These are phyloP conservation scores for Fomes fomentarius DNA, from an alignment of 1,284 basidiomycete genomes.

Conservation along the genomic window DNA sequence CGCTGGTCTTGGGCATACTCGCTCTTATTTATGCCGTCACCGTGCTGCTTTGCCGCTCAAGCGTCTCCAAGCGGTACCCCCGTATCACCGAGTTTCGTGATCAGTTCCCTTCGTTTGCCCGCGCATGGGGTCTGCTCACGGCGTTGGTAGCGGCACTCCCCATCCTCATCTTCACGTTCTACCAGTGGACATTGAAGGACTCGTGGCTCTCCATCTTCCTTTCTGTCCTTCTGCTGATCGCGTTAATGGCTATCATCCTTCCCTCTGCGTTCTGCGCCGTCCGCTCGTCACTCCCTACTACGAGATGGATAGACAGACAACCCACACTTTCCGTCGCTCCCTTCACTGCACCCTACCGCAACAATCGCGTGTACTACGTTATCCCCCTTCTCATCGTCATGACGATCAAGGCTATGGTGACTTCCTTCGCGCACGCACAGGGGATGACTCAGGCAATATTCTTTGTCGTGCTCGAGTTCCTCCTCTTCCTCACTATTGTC, in stretches of 20 bases:
- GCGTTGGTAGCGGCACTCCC: slow-evolving; percentile 69
- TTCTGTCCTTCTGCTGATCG: slow-evolving; percentile 68
- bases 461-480: slow-evolving; percentile 70
- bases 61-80: slow-evolving; percentile 29
- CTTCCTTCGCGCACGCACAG: slow-evolving; percentile 67
- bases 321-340: slow-evolving; percentile 43
- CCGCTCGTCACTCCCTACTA: slow-evolving; percentile 40
- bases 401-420: slow-evolving; percentile 71
- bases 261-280: slow-evolving; percentile 50
- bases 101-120: slow-evolving; percentile 51
- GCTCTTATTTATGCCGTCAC: slow-evolving; percentile 54
- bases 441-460: slow-evolving; percentile 76
- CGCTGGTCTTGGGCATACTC: slow-evolving; percentile 36
- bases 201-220: slow-evolving; percentile 79
- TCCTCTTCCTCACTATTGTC: slow-evolving; percentile 58
- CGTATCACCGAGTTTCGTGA: slow-evolving; percentile 36
- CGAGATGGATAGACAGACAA: slow-evolving; percentile 5
- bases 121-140: slow-evolving; percentile 61
- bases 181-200: slow-evolving; percentile 88
- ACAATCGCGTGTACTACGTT: slow-evolving; percentile 60
- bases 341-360: slow-evolving; percentile 59
- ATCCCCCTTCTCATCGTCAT: slow-evolving; percentile 56
- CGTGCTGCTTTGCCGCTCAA: slow-evolving; percentile 35
- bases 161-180: slow-evolving; percentile 77
- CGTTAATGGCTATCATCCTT: slow-evolving; percentile 48